phyloP scores from a whole-genome alignment of 2,329 filamentous ascomycete species.

The Chaetomium globosum region DNA sequence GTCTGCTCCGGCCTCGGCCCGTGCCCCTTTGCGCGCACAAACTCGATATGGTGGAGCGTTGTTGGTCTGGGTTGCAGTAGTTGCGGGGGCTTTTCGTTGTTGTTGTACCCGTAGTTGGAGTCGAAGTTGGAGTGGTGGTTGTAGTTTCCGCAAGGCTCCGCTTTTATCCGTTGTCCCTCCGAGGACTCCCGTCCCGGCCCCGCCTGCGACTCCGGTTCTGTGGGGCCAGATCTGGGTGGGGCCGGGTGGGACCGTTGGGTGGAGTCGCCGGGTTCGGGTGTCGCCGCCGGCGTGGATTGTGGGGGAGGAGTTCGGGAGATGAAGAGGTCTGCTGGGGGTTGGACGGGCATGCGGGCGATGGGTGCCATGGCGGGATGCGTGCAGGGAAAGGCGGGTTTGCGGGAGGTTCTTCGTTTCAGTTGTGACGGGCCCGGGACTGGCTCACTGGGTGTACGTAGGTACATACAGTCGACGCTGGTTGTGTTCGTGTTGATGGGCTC shows the following conservation, averaged over 20 bases:
- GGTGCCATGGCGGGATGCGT: not conserved
- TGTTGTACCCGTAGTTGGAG: not conserved
- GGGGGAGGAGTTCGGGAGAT: not conserved
- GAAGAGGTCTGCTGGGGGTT: not conserved
- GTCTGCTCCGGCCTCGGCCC: not conserved
- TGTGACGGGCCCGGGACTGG: not conserved
- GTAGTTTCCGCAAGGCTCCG: not conserved
- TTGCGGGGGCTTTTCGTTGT: not conserved
- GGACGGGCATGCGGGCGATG: slow-evolving; percentile 2
- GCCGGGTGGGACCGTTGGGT: not conserved
- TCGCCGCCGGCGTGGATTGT: not conserved
- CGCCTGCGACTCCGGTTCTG: not conserved
- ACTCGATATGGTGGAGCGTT: too few relatives aligned
- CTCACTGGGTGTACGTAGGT: not conserved
- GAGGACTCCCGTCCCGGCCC: too few relatives aligned
- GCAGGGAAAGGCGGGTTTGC: too few relatives aligned
- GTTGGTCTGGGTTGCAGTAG: not conserved
- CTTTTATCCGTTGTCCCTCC: too few relatives aligned
- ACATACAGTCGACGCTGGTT: not conserved
- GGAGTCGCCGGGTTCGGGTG: not conserved
- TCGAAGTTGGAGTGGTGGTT: not conserved
- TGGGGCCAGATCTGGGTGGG: not conserved
- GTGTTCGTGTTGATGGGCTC: not conserved
- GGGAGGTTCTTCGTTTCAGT: not conserved
- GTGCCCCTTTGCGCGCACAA: not conserved